phyloP scores from a whole-genome alignment of 495 filamentous ascomycete species.

The Penicillium samsonianum region DNA sequence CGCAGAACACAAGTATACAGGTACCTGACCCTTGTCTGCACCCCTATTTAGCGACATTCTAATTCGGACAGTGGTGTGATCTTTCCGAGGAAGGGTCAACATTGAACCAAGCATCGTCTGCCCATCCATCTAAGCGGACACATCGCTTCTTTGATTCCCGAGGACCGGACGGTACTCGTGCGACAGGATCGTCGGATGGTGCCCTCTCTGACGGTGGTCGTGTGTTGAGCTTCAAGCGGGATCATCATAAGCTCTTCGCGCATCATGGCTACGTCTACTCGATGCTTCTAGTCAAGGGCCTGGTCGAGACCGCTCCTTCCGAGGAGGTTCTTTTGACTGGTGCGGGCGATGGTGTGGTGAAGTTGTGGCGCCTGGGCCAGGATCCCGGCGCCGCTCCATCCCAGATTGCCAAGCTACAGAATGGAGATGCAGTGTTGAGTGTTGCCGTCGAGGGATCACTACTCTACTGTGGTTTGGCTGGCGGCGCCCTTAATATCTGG shows the following conservation, averaged over 20 bases:
- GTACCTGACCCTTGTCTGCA: conserved; percentile 35
- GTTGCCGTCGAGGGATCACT: conserved; percentile 84
- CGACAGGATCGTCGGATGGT: conserved; percentile 58
- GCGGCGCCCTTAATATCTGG: conserved; percentile 96
- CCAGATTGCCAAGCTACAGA: conserved; percentile 68
- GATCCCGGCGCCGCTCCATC: conserved; percentile 48
- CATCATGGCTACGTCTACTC: conserved; percentile 96
- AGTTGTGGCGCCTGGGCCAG: conserved; percentile 75
- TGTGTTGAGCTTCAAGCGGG: conserved; percentile 78
- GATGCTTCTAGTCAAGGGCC: conserved; percentile 76
- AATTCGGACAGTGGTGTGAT: conserved; percentile 58
- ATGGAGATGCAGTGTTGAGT: conserved; percentile 80
- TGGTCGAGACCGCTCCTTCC: conserved; percentile 60
- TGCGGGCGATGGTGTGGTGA: conserved; percentile 90
- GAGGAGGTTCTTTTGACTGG: conserved; percentile 86
- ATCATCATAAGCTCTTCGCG: conserved; percentile 82
- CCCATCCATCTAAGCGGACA: conserved; percentile 77
- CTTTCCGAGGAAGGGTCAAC: conserved; percentile 55
- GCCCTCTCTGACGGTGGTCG: conserved; percentile 53
- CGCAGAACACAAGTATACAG: conserved; percentile 93
- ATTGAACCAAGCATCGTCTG: conserved; percentile 60
- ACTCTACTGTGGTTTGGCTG: conserved; percentile 82
- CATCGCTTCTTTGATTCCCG: conserved; percentile 94
- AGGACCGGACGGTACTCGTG: conserved; percentile 76
- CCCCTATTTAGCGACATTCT: background rate